These are phyloP conservation scores for Flagelloscypha sp. DNA, from an alignment of 768 basidiomycete genomes.

Conservation along the genomic window DNA sequence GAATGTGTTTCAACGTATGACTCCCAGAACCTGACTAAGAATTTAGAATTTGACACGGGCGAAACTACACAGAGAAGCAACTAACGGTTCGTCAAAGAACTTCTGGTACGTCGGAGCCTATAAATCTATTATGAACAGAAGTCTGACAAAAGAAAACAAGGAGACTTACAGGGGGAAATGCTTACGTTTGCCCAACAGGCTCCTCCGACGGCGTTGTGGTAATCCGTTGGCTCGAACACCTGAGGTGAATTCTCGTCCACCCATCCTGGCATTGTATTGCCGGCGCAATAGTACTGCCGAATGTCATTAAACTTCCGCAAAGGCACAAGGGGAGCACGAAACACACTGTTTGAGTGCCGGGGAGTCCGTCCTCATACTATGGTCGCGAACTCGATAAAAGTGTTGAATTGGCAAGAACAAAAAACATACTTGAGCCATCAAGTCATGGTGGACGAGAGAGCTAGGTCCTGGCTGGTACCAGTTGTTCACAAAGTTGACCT, in stretches of 20 bases:
- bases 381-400: too few species aligned
- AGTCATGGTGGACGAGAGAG: not conserved
- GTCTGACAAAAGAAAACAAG: too few species aligned
- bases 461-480: not conserved
- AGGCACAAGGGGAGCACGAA: too few species aligned
- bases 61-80: not conserved
- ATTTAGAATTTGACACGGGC: too few species aligned
- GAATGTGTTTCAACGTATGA: not conserved
- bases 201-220: not conserved
- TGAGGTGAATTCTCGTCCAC: constrained; percentile 1
- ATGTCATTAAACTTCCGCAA: too few species aligned
- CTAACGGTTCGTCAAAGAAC: constrained; percentile 1
- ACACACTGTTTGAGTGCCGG: too few species aligned
- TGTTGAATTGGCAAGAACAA: too few species aligned
- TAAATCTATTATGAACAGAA: too few species aligned
- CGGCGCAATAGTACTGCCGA: constrained; percentile 1
- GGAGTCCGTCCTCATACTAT: constrained; percentile 1
- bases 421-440: constrained; percentile 2
- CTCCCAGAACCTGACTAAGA: too few species aligned
- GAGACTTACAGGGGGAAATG: too few species aligned
- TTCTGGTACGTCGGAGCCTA: constrained; percentile 1
- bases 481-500: constrained; percentile 1
- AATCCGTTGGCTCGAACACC: not conserved
- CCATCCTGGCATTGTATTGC: not conserved
- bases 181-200: not conserved